Percentiles rank a stretch among this genome's conserved stretches.
These are phyloP conservation scores for Xylariaceae sp. DNA, from an alignment of 2,329 filamentous ascomycete genomes.

Conservation along the genomic window DNA sequence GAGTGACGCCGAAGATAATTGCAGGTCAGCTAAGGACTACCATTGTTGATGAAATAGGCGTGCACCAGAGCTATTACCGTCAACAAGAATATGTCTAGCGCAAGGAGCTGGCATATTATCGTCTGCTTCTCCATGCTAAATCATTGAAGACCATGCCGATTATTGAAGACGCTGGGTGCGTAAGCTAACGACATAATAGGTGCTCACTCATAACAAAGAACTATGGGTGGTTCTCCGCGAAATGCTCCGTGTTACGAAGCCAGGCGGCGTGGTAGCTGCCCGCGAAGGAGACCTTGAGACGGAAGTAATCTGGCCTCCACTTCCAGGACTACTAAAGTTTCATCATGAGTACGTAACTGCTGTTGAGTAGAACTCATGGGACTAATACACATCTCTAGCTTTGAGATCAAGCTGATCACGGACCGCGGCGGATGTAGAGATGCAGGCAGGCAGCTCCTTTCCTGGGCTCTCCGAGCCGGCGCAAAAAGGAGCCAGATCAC, in stretches of 20 bases:
- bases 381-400: not conserved
- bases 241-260: conserved; percentile 42
- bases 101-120: too few species aligned
- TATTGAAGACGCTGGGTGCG: too few species aligned
- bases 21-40: too few species aligned
- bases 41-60: too few species aligned
- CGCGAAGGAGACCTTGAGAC: conserved; percentile 45
- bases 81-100: too few species aligned
- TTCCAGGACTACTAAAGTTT: conserved; percentile 21
- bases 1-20: too few species aligned
- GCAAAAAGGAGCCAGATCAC: conserved; percentile 13
- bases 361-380: too few species aligned
- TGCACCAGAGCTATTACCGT: too few species aligned
- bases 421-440: conserved; percentile 10
- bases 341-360: conserved; percentile 17
- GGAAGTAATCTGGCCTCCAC: conserved; percentile 27
- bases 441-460: conserved; percentile 17
- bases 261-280: conserved; percentile 41
- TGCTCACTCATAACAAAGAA: conserved; percentile 37
- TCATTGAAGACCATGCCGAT: too few species aligned
- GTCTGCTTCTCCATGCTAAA: too few species aligned
- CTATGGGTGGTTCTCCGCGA: conserved; percentile 37
- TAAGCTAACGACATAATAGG: not conserved
- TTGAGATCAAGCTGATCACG: conserved; percentile 8
- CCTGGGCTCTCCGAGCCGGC: conserved; percentile 18